phyloP scores from a whole-genome alignment of 257 asterid genomes.

The Solanum chaucha region DNA sequence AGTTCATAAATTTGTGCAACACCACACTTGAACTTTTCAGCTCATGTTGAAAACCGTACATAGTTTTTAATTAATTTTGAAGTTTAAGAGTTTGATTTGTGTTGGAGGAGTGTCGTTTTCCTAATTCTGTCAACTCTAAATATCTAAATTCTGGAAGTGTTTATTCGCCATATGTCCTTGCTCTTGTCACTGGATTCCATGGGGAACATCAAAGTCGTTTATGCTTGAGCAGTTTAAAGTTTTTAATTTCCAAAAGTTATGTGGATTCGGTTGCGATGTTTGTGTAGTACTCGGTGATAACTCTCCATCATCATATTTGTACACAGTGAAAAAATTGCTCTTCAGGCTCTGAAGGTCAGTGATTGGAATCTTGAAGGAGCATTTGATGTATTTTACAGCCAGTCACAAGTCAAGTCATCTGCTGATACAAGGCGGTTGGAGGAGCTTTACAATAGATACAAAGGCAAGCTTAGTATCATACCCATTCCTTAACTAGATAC shows the following conservation, averaged over 20 bases:
- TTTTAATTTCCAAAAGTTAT: neutral
- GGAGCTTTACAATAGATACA: slow-evolving; percentile 90
- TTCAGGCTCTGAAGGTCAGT: slow-evolving; percentile 81
- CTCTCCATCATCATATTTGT: slow-evolving; percentile 1
- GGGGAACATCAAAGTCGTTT: neutral
- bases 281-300: neutral
- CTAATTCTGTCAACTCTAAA: neutral
- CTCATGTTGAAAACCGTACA: neutral
- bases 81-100: neutral
- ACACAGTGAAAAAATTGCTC: slow-evolving; percentile 80
- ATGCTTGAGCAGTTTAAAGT: neutral
- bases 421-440: slow-evolving; percentile 85
- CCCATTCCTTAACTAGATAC: neutral
- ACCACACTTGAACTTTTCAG: neutral
- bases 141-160: neutral
- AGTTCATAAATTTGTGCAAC: neutral
- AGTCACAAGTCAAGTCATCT: slow-evolving; percentile 58
- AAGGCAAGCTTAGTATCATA: slow-evolving; percentile 32
- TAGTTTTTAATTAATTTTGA: neutral
- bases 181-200: neutral
- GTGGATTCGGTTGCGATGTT: neutral
- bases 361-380: slow-evolving; percentile 99
- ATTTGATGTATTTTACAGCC: slow-evolving; percentile 85
- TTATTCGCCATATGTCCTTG: neutral
- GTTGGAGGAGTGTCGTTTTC: neutral